Base-by-base conservation (phyloP, 345 rosid genomes). In the Salix arbutifolia region DNA sequence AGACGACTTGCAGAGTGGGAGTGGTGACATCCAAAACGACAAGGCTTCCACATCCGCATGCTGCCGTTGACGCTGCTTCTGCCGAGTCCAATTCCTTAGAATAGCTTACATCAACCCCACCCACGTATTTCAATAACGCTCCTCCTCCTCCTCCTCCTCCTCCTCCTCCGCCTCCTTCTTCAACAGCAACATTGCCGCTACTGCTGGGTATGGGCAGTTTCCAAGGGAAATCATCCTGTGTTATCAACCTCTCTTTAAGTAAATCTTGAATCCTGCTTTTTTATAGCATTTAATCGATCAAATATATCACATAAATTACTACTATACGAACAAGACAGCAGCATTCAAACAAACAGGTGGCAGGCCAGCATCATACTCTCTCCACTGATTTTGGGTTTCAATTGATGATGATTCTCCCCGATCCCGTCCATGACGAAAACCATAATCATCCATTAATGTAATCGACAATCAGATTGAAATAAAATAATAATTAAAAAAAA, bases 71-170 rank as follows among this genome's bases (percentile, higher is more conserved):
- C 42, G 89, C 97, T 69, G 93, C 93, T 0, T 94, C 99, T 76
- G 88, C 42, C 0, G 91, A 88, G 3, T 90, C 79, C 31, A 90
- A 91, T 52, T 93, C 88, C 85, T 88, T 93, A 25, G 87, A 83
- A 86, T 86, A 93, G 88, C 96, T 93, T 79, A 95, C 83, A 75
- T 96, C 99, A 4, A 91, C 97, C 38, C 99, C 98, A 18, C 96
- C 99, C n/a, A 95, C 88, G 81, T 88, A 91, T 85, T 78, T 90
- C 80, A 93, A 85, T 26, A 65, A 28, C 50, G 12, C 75, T 53
- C 46, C 44, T 40, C 74, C 96, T 94, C 19, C 37, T 28, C 30
- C 30, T 28, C 30, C 40, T 40, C 11, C 44, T 40, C 11, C 44
- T 40, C 9, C 13, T 40, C 33, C 33, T 33, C 35, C 44, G 9